phyloP scores from a whole-genome alignment of 73 alveolate species.

The Paraurostyla sp. region DNA sequence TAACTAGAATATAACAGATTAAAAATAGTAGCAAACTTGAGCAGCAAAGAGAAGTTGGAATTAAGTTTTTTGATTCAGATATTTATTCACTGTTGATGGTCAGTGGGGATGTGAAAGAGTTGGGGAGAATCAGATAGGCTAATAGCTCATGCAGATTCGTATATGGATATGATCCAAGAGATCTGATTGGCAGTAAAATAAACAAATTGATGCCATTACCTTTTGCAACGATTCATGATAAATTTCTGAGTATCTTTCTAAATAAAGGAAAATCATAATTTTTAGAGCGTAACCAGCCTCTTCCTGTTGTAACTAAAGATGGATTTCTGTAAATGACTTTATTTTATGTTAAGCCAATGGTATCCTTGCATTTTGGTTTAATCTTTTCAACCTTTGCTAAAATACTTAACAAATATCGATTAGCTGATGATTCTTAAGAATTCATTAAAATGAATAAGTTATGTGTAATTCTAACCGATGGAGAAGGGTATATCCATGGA shows the following conservation, averaged over 20 bases:
- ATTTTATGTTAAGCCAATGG: conserved; percentile 57
- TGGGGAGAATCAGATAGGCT: conserved; percentile 58
- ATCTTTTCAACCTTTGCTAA: conserved; percentile 49
- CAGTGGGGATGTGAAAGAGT: conserved; percentile 57
- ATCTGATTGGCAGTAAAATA: conserved; percentile 32
- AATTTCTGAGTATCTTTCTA: conserved; percentile 15
- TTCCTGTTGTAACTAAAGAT: conserved; percentile 48
- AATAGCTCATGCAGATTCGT: conserved; percentile 48
- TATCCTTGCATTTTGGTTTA: conserved; percentile 41
- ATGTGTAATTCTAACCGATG: conserved; percentile 47
- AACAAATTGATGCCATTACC: conserved; percentile 66
- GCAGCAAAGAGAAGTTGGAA: conserved; percentile 38
- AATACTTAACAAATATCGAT: conserved; percentile 31
- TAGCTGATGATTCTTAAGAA: conserved; percentile 57
- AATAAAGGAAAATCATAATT: conserved; percentile 37
- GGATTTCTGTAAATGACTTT: conserved; percentile 54
- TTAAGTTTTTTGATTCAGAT: conserved; percentile 62
- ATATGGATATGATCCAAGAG: conserved; percentile 56
- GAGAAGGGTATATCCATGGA: conserved; percentile 56
- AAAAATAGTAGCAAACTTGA: conserved; percentile 55
- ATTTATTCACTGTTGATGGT: conserved; percentile 58
- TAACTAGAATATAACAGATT: conserved; percentile 29
- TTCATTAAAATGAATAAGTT: conserved; percentile 10
- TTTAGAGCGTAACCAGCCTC: conserved; percentile 26
- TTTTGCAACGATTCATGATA: conserved; percentile 62